Conservation (phyloP, 2,329 filamentous ascomycete species). For the Penicillium fuscoglaucum region DNA sequence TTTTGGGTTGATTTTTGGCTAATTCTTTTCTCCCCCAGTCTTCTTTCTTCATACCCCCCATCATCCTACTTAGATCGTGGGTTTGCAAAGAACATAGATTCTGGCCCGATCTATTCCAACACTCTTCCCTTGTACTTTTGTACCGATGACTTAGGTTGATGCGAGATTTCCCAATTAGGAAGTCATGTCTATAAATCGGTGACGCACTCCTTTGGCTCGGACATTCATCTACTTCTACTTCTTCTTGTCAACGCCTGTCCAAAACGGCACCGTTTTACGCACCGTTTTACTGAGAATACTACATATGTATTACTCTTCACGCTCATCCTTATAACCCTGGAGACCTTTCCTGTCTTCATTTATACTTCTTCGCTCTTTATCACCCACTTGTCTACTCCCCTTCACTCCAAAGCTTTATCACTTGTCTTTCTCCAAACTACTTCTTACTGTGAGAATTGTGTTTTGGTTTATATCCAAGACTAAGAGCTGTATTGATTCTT, state of each 20-base stretch:
- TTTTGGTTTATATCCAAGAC: background rate
- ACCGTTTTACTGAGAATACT: background rate
- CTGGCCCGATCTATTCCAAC: constrained; percentile 6
- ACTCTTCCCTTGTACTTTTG: background rate
- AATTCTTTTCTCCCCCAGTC: background rate
- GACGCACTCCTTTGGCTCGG: constrained; percentile 18
- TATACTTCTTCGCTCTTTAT: constrained; percentile 6
- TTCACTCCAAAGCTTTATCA: background rate
- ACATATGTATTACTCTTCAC: constrained; percentile 1
- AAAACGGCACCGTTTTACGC: constrained; percentile 4
- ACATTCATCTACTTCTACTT: constrained; percentile 14
- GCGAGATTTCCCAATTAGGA: constrained; percentile 18
- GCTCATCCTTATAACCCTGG: constrained; percentile 3
- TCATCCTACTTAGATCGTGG: background rate
- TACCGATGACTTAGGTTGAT: background rate
- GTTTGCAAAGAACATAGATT: background rate
- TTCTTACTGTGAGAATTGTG: background rate
- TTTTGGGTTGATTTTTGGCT: background rate
- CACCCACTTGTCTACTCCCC: constrained; percentile 8
- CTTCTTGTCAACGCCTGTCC: constrained; percentile 8
- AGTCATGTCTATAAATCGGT: constrained; percentile 19
- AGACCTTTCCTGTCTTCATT: background rate
- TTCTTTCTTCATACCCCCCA: background rate
- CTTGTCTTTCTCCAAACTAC: background rate
- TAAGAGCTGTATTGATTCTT: background rate